Base-by-base conservation (phyloP, 2,329 filamentous ascomycete species). In the Drechslera avenae region DNA sequence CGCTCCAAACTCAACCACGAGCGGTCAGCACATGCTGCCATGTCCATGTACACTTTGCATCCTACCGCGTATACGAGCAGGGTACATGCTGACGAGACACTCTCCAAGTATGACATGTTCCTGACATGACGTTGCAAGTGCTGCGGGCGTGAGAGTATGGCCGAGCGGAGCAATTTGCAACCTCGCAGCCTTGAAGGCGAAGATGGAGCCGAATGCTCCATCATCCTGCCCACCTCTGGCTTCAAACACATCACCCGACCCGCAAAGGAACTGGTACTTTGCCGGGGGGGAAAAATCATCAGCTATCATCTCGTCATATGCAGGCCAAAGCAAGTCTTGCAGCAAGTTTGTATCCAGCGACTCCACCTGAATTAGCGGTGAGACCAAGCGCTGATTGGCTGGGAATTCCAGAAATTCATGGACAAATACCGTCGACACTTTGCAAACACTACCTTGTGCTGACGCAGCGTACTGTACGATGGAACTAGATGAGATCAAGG, bases 351-450 rank as follows among this genome's bases (percentile, higher is more conserved):
- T 64, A 62, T 64, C 54, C 31, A 56, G 44, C 19, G 48, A 41
- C 49, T 57, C 57, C 47, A 59, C 54, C 43, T 49, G 56, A 68
- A 72, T 63, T 66, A 57, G 71, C 71, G 71, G 71, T 73, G 71
- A 58, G 60, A 52, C 56, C 60, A 43, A 21, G 23, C 46, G 56
- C 46, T 63, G 44, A 71, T 73, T 73, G 68, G 70, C 36, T 56
- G 41, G 43, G 44, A 54, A 50, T 50, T 48, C 21, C 6, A n/a
- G 14, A 49, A 59, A 60, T 58, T 65, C 60, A 53, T 66, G 52
- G 64, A 56, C 57, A 59, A 56, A 57, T 44, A 57, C 41, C 48
- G 39, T 59, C 48, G 34, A 52, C 37, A 52, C 39, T 35, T 59
- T 40, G 49, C 60, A 62, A 58, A 51, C 55, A 56, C 47, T 3